Evolutionary conservation across 2,329 filamentous ascomycete species (phyloP).

Genomic region (Coleophoma cylindrospora): DNA sequence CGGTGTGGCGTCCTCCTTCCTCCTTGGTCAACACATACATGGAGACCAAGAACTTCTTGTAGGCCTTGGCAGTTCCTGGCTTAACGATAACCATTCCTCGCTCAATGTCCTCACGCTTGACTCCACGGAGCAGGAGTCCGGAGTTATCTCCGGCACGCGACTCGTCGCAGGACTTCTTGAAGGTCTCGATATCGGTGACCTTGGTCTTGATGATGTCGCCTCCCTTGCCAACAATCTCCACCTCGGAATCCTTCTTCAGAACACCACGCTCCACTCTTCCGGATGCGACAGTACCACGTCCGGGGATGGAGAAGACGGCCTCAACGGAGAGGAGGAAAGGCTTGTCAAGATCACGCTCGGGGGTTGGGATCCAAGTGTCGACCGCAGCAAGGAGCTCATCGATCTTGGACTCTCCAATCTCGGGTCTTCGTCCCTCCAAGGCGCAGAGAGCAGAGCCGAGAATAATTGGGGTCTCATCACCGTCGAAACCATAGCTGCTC

Average conservation of each 20-base stretch:
- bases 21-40: constrained; percentile 98
- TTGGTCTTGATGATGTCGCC: constrained; percentile 87
- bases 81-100: constrained; percentile 92
- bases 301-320: constrained; percentile 84
- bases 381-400: constrained; percentile 88
- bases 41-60: constrained; percentile 88
- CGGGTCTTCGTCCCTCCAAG: constrained; percentile 77
- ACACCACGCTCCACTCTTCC: constrained; percentile 95
- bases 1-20: constrained; percentile 94
- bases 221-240: constrained; percentile 91
- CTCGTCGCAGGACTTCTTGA: constrained; percentile 99
- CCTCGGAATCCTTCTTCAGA: constrained; percentile 89
- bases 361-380: constrained; percentile 94
- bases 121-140: constrained; percentile 88
- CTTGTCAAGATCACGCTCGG: constrained; percentile 90
- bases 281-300: constrained; percentile 93
- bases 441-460: constrained; percentile 96
- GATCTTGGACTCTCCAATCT: constrained; percentile 84
- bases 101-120: constrained; percentile 90
- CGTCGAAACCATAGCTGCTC: constrained; percentile 89
- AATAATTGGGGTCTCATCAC: constrained; percentile 94
- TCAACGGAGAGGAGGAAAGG: constrained; percentile 99
- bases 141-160: constrained; percentile 97
- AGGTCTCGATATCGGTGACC: constrained; percentile 99
- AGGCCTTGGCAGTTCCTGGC: constrained; percentile 78